A percentile compares a stretch with the other conserved stretches of the same genome.
These are phyloP conservation scores for Tetraselmis chui DNA, from an alignment of 139 green algal genomes.

Conservation along the genomic window DNA sequence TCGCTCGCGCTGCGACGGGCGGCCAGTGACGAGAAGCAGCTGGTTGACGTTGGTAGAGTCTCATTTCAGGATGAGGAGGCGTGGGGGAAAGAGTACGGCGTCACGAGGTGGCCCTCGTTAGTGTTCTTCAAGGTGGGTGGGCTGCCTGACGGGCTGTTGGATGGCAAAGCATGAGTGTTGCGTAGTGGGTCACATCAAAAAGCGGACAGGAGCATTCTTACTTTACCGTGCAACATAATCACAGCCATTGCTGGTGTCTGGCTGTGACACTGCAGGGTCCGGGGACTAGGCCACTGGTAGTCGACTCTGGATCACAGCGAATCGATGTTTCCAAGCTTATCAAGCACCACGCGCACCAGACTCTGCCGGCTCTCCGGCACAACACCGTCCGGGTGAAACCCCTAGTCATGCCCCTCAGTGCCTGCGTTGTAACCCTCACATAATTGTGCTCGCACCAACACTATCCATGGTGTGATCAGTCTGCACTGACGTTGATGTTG, in stretches of 20 bases:
- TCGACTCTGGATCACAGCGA: neutral
- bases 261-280: neutral
- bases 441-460: too few relatives aligned
- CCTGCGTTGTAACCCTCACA: too few relatives aligned
- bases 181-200: too few relatives aligned
- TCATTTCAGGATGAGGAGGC: neutral
- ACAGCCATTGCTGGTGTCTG: too few relatives aligned
- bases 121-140: neutral
- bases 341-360: neutral
- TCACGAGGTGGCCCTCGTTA: neutral
- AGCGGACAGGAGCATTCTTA: too few relatives aligned
- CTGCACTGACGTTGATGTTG: too few relatives aligned
- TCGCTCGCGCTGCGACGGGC: neutral
- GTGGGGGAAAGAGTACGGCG: neutral
- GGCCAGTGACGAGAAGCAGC: neutral
- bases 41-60: neutral
- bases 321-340: neutral
- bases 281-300: neutral
- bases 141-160: neutral
- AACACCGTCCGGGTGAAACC: neutral
- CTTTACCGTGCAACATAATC: too few relatives aligned
- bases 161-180: too few relatives aligned
- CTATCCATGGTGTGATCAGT: too few relatives aligned
- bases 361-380: neutral
- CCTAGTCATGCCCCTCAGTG: too few relatives aligned